Percentiles rank a stretch among this genome's conserved stretches.
These are phyloP conservation scores for Penicillium oxalicum DNA, from an alignment of 2,329 filamentous ascomycete genomes.

Conservation along the genomic window DNA sequence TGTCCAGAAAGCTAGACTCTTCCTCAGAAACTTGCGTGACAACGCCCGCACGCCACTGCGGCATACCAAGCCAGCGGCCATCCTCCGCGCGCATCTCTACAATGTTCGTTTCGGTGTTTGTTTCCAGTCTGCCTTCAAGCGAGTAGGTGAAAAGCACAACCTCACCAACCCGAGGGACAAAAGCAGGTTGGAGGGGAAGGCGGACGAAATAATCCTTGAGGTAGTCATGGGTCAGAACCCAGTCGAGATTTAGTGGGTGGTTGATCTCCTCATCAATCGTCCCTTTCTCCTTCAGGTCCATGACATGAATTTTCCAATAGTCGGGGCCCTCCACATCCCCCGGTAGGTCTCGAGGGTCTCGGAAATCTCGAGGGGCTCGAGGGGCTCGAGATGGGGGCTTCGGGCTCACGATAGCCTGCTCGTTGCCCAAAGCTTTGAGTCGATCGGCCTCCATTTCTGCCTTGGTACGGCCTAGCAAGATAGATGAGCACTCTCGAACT, in stretches of 20 bases:
- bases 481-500: background rate
- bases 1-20: constrained; percentile 40
- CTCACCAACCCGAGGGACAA: constrained; percentile 51
- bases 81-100: constrained; percentile 33
- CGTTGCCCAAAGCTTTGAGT: background rate
- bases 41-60: constrained; percentile 53
- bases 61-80: constrained; percentile 32
- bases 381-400: no score
- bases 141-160: constrained; percentile 48
- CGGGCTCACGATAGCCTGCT: background rate
- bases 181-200: constrained; percentile 43
- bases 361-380: no score
- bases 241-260: constrained; percentile 52
- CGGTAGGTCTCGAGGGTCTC: background rate
- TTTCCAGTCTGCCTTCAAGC: constrained; percentile 35
- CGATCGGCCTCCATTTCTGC: constrained; percentile 6
- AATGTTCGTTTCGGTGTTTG: constrained; percentile 24
- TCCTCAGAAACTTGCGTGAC: constrained; percentile 49
- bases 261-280: constrained; percentile 42
- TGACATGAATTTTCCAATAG: constrained; percentile 30
- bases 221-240: constrained; percentile 46
- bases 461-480: constrained; percentile 5
- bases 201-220: constrained; percentile 40
- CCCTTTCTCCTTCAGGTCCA: constrained; percentile 41
- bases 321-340: constrained; percentile 15